A percentile compares a stretch with the other conserved stretches of the same genome.
phyloP scores from a whole-genome alignment of 2,329 filamentous ascomycete genomes.

The Fusarium nodosum region DNA sequence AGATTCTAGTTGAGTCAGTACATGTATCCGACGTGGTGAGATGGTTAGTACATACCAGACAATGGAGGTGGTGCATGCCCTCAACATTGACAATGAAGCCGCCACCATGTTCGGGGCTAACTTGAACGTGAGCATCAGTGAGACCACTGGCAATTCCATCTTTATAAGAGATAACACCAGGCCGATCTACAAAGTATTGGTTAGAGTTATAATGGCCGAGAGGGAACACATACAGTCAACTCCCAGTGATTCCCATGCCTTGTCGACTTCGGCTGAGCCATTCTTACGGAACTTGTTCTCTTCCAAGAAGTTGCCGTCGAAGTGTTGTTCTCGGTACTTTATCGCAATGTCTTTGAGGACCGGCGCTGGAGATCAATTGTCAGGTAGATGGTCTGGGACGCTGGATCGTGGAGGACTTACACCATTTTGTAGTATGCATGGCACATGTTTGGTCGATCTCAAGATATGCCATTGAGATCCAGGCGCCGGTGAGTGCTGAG shows the following conservation, averaged over 20 bases:
- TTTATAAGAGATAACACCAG: slow-evolving; percentile 63
- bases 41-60: slow-evolving; percentile 58
- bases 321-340: slow-evolving; percentile 55
- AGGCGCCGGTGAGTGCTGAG: slow-evolving; percentile 40
- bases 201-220: accelerated
- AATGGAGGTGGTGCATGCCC: slow-evolving; percentile 70
- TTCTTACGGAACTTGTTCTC: slow-evolving; percentile 66
- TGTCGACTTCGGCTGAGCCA: slow-evolving; percentile 67
- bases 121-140: slow-evolving; percentile 67
- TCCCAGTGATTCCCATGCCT: slow-evolving; percentile 64
- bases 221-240: slow-evolving; percentile 59
- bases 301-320: slow-evolving; percentile 70
- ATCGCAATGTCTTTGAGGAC: slow-evolving; percentile 54
- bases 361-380: slow-evolving; percentile 47
- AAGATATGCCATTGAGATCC: slow-evolving; percentile 40
- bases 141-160: slow-evolving; percentile 66
- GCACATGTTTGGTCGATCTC: slow-evolving; percentile 46
- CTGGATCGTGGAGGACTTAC: slow-evolving; percentile 46
- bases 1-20: slow-evolving; percentile 61
- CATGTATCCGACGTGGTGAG: accelerated
- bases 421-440: slow-evolving; percentile 55
- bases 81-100: slow-evolving; percentile 71
- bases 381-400: background rate
- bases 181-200: slow-evolving; percentile 54
- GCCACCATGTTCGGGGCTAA: slow-evolving; percentile 67